Base-by-base conservation (phyloP, 2,329 filamentous ascomycete species). In the Ceratocystis diversiconidia region DNA sequence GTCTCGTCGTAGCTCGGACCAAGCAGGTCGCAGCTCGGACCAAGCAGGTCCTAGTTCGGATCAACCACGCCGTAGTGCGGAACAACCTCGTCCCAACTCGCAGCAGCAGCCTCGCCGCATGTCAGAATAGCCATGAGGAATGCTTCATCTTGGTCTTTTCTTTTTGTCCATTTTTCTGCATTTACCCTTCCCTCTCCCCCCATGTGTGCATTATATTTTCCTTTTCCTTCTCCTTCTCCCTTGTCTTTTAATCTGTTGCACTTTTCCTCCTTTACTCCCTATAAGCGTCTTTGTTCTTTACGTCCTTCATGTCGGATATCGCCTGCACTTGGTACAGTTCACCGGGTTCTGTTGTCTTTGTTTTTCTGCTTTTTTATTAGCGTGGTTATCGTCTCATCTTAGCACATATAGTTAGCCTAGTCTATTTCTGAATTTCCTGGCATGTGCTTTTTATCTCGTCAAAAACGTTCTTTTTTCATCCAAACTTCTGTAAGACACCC, bases 341-440 rank as follows among this genome's bases (percentile, higher is more conserved):
- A 32, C 52, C 3, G 25, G 28, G 28, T 36, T 19, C 15, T 7
- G 12, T 41, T 19, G 28, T 59, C 28, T 59, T 36, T 25, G 52
- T 36, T 59, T 19, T 30, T 36, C 5, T 30, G 25, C 15, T 32
- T 15, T 57, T 32, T 30, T 59, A 59, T 59, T 25, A 59, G 52
- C 52, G 52, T 32, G 25, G 3, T 59, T 36, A 59, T 59, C 32
- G 17, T 59, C 28, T 59, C 32, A 17, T 59, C 52, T 5, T 30
- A 59, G 52, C 25, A 59, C 52, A 59, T 59, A 59, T 36, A 59
- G n/a, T 59, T 59, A 19, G 52, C 32, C 19, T 15, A 52, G 48
- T 25, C 15, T 36, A 17, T 59, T 59, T 7, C 8, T 59, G 25
- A 32, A 32, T 59, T 17, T 19, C 5, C 15, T 25, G 32, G 25